These are phyloP conservation scores for Alternaria solani DNA, from an alignment of 2,329 filamentous ascomycete genomes.

Conservation along the genomic window DNA sequence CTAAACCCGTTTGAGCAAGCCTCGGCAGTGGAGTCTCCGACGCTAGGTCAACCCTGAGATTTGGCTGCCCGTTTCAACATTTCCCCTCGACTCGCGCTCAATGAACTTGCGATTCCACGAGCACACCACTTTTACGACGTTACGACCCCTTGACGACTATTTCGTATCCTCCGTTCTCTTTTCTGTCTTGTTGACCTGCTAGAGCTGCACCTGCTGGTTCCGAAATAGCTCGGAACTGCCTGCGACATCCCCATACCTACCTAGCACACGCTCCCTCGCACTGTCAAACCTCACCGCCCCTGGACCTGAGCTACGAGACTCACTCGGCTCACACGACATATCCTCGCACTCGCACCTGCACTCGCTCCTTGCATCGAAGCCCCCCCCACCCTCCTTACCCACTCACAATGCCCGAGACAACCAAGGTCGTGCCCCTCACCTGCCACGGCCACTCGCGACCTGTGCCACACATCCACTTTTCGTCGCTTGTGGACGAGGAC, in stretches of 20 bases:
- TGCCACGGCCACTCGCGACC: conserved; percentile 94
- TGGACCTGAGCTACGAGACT: conserved; percentile 5
- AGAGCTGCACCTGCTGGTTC: conserved; percentile 1
- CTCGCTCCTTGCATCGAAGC: not conserved
- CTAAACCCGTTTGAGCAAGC: conserved; percentile 5
- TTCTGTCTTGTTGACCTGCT: conserved; percentile 15
- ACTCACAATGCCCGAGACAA: conserved; percentile 50
- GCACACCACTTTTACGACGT: conserved; percentile 36
- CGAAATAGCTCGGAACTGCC: conserved; percentile 8
- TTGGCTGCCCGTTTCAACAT: conserved; percentile 23
- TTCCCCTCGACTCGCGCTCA: conserved; percentile 17
- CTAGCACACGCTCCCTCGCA: conserved; percentile 23
- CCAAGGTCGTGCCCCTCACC: conserved; percentile 82
- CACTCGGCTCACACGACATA: not conserved
- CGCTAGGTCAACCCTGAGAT: conserved; percentile 18
- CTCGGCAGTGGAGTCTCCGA: conserved; percentile 21
- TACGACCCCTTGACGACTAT: conserved; percentile 43
- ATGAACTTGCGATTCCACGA: conserved; percentile 18
- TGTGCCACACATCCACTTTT: conserved; percentile 91
- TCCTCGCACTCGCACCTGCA: not conserved
- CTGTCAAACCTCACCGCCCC: conserved; percentile 23
- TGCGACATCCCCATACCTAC: conserved; percentile 10
- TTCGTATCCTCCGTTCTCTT: conserved; percentile 28
- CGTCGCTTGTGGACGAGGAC: conserved; percentile 79
- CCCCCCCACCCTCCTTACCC: conserved; percentile 2